Evolutionary conservation across 2,329 filamentous ascomycete genomes (phyloP), one percentile per base, ranked within the genome.

Genomic region (Fusarium nygamai): DNA sequence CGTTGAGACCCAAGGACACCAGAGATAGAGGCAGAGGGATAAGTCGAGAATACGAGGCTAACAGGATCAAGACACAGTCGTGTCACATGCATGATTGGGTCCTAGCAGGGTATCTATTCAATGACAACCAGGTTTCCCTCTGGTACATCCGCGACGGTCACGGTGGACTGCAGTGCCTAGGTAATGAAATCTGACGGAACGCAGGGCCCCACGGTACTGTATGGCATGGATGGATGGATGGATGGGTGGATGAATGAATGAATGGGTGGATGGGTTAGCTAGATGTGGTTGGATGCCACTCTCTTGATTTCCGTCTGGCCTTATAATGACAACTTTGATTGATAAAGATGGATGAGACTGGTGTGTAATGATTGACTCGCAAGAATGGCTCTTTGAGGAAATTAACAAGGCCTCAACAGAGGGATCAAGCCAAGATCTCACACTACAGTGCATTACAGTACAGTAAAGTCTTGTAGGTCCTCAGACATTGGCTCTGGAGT

Each of bases 381-480:
- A 72, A 72, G 54, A 29, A 64, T 61, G 17, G 31, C 69, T 51
- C 8, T 47, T 72, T 57, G 20, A 57, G 69, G 20, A 43, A 29
- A 46, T 39, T 6, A 57, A 57, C 17, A 67, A 53, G 54, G 57
- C 54, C 51, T 68, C 33, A 34, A 24, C 27, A 46, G 29, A 50
- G 20, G 22, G 16, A 38, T 9, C 31, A 47, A 24, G 46, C 61
- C 61, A 61, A 48, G 22, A 31, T 17, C 19, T 12, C 9, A 27
- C 38, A 38, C 33, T 34, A 13, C 27, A n/a, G 20, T 22, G 27
- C 19, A 47, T 12, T 27, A 8, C n/a, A 46, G n/a, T 19, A 27
- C n/a, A 41, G 36, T 31, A 13, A 3, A 22, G n/a, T 24, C 11
- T 19, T 17, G 7, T 31, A 6, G 20, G 9, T 64, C 19, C 34